Evolutionary conservation across 2,329 filamentous ascomycete genomes (phyloP).

Genomic region (Colletotrichum noveboracense): DNA sequence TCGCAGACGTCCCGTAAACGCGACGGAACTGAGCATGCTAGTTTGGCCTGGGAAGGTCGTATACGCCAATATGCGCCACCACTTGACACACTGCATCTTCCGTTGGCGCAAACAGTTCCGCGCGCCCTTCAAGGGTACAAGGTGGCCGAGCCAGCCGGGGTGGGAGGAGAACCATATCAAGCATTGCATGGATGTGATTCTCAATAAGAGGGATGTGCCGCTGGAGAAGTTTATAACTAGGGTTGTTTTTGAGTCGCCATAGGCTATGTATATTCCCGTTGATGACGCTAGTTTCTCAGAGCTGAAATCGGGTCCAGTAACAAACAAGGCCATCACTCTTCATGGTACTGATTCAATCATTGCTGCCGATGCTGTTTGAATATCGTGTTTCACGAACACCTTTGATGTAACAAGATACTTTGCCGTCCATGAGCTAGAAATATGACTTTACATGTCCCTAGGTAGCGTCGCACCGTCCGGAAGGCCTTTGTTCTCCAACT

Average conservation of each 20-base stretch:
- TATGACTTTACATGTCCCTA: neutral
- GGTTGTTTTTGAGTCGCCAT: neutral
- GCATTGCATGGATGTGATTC: neutral
- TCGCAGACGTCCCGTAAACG: neutral
- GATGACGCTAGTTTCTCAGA: neutral
- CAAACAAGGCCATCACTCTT: neutral
- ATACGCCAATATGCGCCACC: neutral
- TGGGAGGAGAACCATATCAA: constrained; percentile 3
- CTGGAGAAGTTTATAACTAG: neutral
- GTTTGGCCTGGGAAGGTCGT: neutral
- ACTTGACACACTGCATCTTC: neutral
- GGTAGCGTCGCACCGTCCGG: neutral
- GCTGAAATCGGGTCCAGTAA: accelerated
- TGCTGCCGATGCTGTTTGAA: neutral
- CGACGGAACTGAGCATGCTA: neutral
- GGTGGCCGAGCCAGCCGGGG: neutral
- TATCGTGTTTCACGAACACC: neutral
- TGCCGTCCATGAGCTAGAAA: neutral
- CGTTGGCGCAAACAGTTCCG: neutral
- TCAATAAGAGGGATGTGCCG: neutral
- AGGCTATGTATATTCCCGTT: neutral
- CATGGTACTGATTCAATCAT: neutral
- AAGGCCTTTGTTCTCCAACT: neutral
- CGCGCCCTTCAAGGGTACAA: neutral
- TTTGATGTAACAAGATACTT: accelerated